Evolutionary conservation across 495 filamentous ascomycete genomes (phyloP), one percentile per base, ranked within the genome.

Genomic region (Neurospora cerealis): DNA sequence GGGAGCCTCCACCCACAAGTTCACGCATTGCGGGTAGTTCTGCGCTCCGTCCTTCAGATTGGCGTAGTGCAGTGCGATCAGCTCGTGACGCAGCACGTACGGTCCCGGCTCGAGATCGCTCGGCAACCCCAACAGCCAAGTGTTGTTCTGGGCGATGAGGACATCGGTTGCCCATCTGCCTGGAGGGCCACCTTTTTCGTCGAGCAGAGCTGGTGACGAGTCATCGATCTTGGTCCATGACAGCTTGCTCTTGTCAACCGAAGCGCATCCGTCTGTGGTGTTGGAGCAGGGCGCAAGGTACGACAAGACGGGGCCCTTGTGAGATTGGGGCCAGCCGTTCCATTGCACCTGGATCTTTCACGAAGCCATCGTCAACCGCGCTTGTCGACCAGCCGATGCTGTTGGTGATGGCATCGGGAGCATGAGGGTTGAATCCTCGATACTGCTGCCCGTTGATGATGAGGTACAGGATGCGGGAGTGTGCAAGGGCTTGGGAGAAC

Each of bases 71-170:
- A 94, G 86, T 28, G 88, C 92, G 41, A 93, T 89, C 72, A 93
- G 87, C 81, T 95, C 92, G 74, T 93, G 89, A 40, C 92, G 88
- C 54, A 95, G 81, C 72, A 95, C 87, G 70, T 93, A 95, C 82
- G 89, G 87, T 6, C 92, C 91, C 10, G 88, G 77, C 11, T 80
- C 84, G 69, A 93, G 85, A 72, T 80, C 81, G 21, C 77, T 74
- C 41, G 92, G 92, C 73, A 95, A 88, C 2, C 83, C 88, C 73
- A 92, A 86, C 71, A 83, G 85, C 85, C 87, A 89, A 75, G 84
- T 88, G 80, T 88, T 90, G 82, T 90, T 91, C 77, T 87, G 87
- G 60, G 84, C 83, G 73, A 91, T 89, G 72, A 93, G 85, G 7
- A 88, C 78, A 75, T 93, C 89, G 9, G 88, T 82, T n/a, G 88